Percentiles rank a stretch among this genome's conserved stretches.
phyloP scores from a whole-genome alignment of 2,329 filamentous ascomycete genomes.

The Aspergillus amoenus region DNA sequence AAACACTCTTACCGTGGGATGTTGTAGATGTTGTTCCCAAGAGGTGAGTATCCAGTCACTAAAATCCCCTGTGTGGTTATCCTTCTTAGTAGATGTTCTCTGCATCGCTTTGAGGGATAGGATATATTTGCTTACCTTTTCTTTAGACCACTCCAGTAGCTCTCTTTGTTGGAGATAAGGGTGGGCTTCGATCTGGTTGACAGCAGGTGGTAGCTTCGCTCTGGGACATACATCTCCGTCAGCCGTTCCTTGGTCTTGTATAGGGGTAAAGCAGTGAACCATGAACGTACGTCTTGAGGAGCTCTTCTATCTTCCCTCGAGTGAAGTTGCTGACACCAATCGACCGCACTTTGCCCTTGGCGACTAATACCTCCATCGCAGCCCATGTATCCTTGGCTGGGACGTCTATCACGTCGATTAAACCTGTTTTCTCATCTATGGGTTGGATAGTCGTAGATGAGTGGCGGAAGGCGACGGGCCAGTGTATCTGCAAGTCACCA shows the following conservation, averaged over 20 bases:
- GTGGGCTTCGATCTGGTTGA: slow-evolving; percentile 34
- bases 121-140: slow-evolving; percentile 11
- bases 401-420: slow-evolving; percentile 20
- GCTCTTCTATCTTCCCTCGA: slow-evolving; percentile 40
- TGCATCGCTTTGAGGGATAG: background rate
- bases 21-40: slow-evolving; percentile 40
- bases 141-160: slow-evolving; percentile 23
- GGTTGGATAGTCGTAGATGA: slow-evolving; percentile 17
- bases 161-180: slow-evolving; percentile 31
- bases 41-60: slow-evolving; percentile 49
- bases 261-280: background rate
- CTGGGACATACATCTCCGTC: background rate
- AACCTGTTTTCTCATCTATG: slow-evolving; percentile 18
- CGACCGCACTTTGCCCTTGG: slow-evolving; percentile 59
- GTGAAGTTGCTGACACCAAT: slow-evolving; percentile 73
- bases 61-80: slow-evolving; percentile 37
- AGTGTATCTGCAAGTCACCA: slow-evolving; percentile 35
- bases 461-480: slow-evolving; percentile 31
- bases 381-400: slow-evolving; percentile 54
- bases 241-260: background rate
- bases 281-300: slow-evolving; percentile 29
- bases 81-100: background rate
- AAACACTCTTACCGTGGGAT: slow-evolving; percentile 12
- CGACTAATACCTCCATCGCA: slow-evolving; percentile 57
- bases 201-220: slow-evolving; percentile 25